These are phyloP conservation scores for Tuber brumale DNA, from an alignment of 495 filamentous ascomycete species.

Conservation along the genomic window DNA sequence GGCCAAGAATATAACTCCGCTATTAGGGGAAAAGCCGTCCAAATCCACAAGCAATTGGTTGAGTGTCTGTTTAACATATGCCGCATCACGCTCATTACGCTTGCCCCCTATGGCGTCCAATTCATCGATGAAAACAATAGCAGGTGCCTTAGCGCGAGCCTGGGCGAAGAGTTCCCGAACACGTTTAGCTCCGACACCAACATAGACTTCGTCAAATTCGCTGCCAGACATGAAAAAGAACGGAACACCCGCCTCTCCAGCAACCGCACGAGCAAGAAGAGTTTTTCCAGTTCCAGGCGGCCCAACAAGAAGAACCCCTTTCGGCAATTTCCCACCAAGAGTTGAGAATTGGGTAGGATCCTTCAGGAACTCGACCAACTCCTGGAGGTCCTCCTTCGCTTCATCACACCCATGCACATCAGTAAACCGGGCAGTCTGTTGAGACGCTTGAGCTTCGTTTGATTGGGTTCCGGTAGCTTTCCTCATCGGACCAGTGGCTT, in stretches of 20 bases:
- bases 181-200: constrained; percentile 95
- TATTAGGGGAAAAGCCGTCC: constrained; percentile 91
- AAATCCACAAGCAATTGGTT: constrained; percentile 98
- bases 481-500: constrained; percentile 67
- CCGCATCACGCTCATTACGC: constrained; percentile 84
- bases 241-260: constrained; percentile 92
- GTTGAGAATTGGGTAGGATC: constrained; percentile 85
- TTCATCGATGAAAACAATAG: constrained; percentile 98
- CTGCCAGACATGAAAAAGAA: constrained; percentile 99
- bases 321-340: constrained; percentile 90
- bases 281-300: constrained; percentile 98
- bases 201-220: constrained; percentile 97
- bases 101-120: constrained; percentile 93
- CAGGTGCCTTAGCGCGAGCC: constrained; percentile 80
- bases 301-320: constrained; percentile 90
- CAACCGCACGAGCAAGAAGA: constrained; percentile 90
- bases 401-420: constrained; percentile 98
- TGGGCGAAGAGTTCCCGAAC: constrained; percentile 90
- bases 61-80: constrained; percentile 94
- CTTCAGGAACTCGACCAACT: constrained; percentile 90
- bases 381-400: constrained; percentile 94
- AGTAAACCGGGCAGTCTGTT: constrained; percentile 82
- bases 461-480: constrained; percentile 63
- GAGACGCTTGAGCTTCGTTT: constrained; percentile 79
- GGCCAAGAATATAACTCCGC: constrained; percentile 86